These are phyloP conservation scores for Suillus luteus DNA, from an alignment of 768 basidiomycete genomes.

Conservation along the genomic window DNA sequence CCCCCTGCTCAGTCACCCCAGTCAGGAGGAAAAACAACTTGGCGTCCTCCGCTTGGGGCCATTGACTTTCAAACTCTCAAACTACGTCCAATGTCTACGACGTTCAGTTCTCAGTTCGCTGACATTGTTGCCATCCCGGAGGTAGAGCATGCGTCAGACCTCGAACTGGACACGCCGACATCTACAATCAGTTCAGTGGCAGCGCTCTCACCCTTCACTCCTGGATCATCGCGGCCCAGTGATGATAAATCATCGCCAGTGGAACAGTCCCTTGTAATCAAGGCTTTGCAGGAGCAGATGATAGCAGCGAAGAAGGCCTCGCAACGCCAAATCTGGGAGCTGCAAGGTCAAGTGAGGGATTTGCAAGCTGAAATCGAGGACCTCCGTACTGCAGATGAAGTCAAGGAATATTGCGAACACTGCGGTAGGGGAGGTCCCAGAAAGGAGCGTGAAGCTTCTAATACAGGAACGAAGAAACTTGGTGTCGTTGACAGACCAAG, in stretches of 20 bases:
- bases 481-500: conserved; percentile 65
- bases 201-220: conserved; percentile 50
- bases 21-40: conserved; percentile 36
- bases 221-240: conserved; percentile 36
- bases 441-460: conserved; percentile 16
- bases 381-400: conserved; percentile 42
- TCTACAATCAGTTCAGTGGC: conserved; percentile 44
- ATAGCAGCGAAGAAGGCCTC: conserved; percentile 58
- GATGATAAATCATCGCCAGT: conserved; percentile 37
- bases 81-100: conserved; percentile 73
- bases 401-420: conserved; percentile 51
- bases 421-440: conserved; percentile 56
- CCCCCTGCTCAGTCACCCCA: conserved; percentile 17
- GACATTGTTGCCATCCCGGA: conserved; percentile 37
- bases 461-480: conserved; percentile 26
- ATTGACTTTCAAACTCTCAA: conserved; percentile 66
- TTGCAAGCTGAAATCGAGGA: conserved; percentile 69
- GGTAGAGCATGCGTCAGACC: conserved; percentile 35
- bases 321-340: conserved; percentile 74
- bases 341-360: conserved; percentile 72
- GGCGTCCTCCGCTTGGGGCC: conserved; percentile 67
- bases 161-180: conserved; percentile 53
- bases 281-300: conserved; percentile 63
- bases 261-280: conserved; percentile 49
- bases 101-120: conserved; percentile 72